Base-by-base conservation (phyloP, 352 stramenopile species). In the Phytophthora cryptogea region DNA sequence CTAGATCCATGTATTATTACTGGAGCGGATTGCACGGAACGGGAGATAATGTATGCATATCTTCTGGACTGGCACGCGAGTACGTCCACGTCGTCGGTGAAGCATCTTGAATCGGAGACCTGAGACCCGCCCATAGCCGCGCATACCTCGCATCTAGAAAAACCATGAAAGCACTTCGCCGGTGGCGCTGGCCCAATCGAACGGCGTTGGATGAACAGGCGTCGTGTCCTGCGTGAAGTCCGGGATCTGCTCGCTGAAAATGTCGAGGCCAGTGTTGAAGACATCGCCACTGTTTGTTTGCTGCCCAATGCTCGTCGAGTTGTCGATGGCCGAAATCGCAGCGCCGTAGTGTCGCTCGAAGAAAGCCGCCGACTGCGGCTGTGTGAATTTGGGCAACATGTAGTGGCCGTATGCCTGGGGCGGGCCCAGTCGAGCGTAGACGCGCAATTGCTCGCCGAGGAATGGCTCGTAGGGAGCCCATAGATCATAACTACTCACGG, bases 401-500 rank as follows among this genome's bases (percentile, higher is more conserved):
- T 63, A 69, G 59, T 69, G 65, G 9, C 65, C 59, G 45, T 66
- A 73, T 8, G 59, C 30, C 16, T 66, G 59, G 0, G 65, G 59
- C 11, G 54, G 65, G 14, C 65, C 65, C 39, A 73, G 35, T 26
- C 60, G 55, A 8, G 67, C 67, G 54, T 72, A 72, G 6, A 51
- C 39, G 8, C 46, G 41, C 42, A 75, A 26, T 13, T 59, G 48
- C 13, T 72, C 44, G 13, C 53, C 41, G 13, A 75, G 57, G 58
- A 75, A 75, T 16, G 67, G 67, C 49, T 75, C 67, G 47, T 75
- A 75, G 27, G 50, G 56, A 3, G 63, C 67, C 63, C 63, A 75
- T 4, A 75, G 63, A 23, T 72, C 67, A 36, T 71, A 72, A 27
- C 60, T 72, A 23, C 42, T 63, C 16, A 75, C 59, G 1, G 67